Base-by-base conservation (phyloP, 2,329 filamentous ascomycete species). In the Xylariales sp. region DNA sequence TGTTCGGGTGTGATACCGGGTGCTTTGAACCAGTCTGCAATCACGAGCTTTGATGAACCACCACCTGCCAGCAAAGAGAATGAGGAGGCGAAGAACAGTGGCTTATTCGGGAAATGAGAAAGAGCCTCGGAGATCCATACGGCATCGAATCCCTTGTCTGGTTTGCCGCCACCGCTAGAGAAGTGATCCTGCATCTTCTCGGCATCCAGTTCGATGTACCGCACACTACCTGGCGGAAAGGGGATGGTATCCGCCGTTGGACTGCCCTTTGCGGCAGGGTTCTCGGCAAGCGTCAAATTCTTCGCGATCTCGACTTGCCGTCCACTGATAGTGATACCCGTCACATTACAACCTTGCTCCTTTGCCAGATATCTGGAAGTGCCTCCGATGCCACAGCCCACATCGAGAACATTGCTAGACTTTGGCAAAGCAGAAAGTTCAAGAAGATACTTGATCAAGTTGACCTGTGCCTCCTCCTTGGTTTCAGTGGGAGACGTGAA, bases 91-190 rank as follows among this genome's bases (percentile, higher is more conserved):
- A 80, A 80, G 60, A 81, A 81, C 2, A 79, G 58, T 2, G 65
- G 60, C 56, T 81, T 81, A 52, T 80, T 68, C 1, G 76, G 75
- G 43, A 81, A 70, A 55, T 81, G 77, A 49, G 73, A 78, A 44
- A 81, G 66, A 2, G 76, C 76, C 55, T 81, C 77, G 36, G 73
- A 77, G 54, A 81, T 79, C 77, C 77, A 82, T 16, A 81, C 74
- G 31, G 65, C 68, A 49, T 80, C 74, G 48, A 80, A 80, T 2
- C 32, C 33, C 15, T 44, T 29, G 12, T 18, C 28, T 38, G 20
- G 27, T 48, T 55, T 36, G 52, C 56, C 21, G 54, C 52, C 24
- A 60, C 59, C 2, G 54, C 55, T 2, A 16, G 52, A 57, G 46
- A 80, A 80, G 54, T 64, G 63, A 2, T 72, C 68, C 3, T 68